These are phyloP conservation scores for Artemisia tridentata DNA, from an alignment of 129 eudicot genomes.

Conservation along the genomic window DNA sequence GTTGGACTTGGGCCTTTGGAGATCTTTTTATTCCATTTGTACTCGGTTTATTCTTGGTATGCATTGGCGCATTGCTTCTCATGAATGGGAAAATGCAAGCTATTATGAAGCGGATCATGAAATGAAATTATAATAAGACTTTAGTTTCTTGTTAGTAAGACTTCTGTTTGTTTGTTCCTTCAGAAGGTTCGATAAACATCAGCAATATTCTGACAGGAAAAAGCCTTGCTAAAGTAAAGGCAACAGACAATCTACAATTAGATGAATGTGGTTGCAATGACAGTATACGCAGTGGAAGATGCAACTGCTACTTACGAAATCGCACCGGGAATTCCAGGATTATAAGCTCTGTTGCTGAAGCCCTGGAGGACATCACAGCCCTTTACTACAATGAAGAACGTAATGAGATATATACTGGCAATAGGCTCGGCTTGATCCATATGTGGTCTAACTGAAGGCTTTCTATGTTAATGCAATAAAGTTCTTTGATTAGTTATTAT, in stretches of 20 bases:
- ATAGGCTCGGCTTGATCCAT: neutral
- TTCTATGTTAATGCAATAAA: no score
- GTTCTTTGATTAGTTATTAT: neutral
- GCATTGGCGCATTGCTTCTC: neutral
- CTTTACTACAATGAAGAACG: slow-evolving; percentile 7
- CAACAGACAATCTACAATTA: neutral
- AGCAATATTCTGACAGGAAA: slow-evolving; percentile 9
- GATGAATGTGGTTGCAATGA: neutral
- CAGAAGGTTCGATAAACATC: neutral
- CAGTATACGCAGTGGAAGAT: neutral
- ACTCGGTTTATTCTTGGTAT: neutral
- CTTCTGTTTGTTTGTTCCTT: neutral
- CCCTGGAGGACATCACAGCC: slow-evolving; percentile 4
- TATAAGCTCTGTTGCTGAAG: neutral
- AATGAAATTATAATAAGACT: neutral
- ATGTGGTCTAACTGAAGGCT: neutral
- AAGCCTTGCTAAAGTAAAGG: slow-evolving; percentile 2
- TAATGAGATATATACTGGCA: slow-evolving; percentile 1
- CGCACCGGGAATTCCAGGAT: neutral
- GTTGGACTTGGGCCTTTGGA: neutral
- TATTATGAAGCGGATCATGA: neutral
- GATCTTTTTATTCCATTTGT: neutral
- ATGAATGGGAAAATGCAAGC: neutral
- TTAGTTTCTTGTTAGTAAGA: neutral
- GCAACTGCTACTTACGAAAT: slow-evolving; percentile 1